A percentile compares a stretch with the other conserved stretches of the same genome.
These are phyloP conservation scores for Aeschynomene evenia DNA, from an alignment of 306 rosid genomes.

Conservation along the genomic window DNA sequence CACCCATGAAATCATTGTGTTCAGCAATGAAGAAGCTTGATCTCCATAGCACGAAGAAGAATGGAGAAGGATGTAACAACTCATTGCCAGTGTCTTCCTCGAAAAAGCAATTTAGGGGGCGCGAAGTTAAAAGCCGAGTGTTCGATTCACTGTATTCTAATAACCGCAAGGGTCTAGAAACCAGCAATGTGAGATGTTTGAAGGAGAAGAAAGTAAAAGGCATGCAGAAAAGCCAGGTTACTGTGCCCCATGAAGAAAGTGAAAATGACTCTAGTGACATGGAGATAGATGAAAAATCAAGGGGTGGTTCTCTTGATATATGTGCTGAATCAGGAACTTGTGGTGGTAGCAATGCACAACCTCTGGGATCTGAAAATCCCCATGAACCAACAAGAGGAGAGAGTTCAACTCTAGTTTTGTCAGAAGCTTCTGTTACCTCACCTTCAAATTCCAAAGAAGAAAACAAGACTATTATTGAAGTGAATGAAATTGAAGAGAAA, in stretches of 20 bases:
- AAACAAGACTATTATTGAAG: conserved; percentile 30
- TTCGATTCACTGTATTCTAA: conserved; percentile 55
- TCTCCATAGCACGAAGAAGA: conserved; percentile 56
- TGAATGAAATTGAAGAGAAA: conserved; percentile 34
- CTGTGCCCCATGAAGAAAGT: conserved; percentile 9
- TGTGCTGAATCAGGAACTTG: conserved; percentile 35
- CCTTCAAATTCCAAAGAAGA: conserved; percentile 32
- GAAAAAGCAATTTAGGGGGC: conserved; percentile 58
- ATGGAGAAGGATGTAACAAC: conserved; percentile 36
- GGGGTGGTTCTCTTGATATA: conserved; percentile 47
- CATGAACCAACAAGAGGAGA: conserved; percentile 22
- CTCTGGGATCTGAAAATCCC: background rate
- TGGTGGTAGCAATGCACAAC: conserved; percentile 26
- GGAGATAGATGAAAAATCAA: conserved; percentile 62
- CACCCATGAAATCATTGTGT: conserved; percentile 57
- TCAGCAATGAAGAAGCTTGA: conserved; percentile 82
- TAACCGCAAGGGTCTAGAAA: conserved; percentile 44
- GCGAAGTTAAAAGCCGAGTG: conserved; percentile 88
- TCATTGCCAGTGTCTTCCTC: conserved; percentile 44
- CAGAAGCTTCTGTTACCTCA: conserved; percentile 37
- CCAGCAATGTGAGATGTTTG: conserved; percentile 32
- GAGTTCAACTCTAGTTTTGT: conserved; percentile 12
- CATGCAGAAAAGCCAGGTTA: conserved; percentile 33
- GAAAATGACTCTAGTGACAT: conserved; percentile 53
- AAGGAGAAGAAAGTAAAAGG: conserved; percentile 50